Conservation (phyloP, 805 yeast species). For the Yamadazyma akitaensis region DNA sequence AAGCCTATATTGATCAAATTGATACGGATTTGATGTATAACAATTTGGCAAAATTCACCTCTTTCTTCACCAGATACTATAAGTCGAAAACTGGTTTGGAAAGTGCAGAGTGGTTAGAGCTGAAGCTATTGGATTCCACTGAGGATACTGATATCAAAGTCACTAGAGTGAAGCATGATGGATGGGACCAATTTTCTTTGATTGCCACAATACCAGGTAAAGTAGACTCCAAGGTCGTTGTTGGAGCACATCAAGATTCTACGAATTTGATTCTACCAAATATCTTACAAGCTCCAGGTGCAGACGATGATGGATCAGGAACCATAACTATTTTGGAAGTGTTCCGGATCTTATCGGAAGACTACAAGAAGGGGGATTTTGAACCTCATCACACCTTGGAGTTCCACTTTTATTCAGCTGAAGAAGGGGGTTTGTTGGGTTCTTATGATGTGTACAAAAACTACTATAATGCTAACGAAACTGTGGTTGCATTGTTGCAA, state of each 20-base stretch:
- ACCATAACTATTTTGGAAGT: constrained; percentile 76
- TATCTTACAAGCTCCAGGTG: constrained; percentile 79
- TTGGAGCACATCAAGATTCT: constrained; percentile 91
- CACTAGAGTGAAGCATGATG: constrained; percentile 53
- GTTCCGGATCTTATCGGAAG: constrained; percentile 54
- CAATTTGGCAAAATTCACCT: constrained; percentile 59
- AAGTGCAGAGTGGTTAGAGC: constrained; percentile 67
- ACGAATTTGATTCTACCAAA: constrained; percentile 70
- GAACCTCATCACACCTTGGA: constrained; percentile 72
- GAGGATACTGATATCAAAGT: constrained; percentile 31
- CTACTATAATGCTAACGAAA: constrained; percentile 43
- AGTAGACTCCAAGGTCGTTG: constrained; percentile 53
- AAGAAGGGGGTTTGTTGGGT: constrained; percentile 89
- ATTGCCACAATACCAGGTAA: constrained; percentile 62
- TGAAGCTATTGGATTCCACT: constrained; percentile 43
- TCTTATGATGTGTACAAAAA: constrained; percentile 70
- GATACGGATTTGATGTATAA: constrained; percentile 45
- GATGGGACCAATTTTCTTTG: constrained; percentile 77
- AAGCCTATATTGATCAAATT: constrained; percentile 41
- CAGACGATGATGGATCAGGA: constrained; percentile 93
- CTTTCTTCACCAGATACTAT: constrained; percentile 75
- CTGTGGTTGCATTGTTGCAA: constrained; percentile 81
- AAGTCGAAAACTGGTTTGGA: constrained; percentile 67
- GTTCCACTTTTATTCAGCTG: constrained; percentile 94
- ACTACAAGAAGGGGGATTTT: constrained; percentile 31